Percentiles rank a stretch among this genome's conserved stretches.
These are phyloP conservation scores for Pestalotiopsis sp. DNA, from an alignment of 2,329 filamentous ascomycete genomes.

Conservation along the genomic window DNA sequence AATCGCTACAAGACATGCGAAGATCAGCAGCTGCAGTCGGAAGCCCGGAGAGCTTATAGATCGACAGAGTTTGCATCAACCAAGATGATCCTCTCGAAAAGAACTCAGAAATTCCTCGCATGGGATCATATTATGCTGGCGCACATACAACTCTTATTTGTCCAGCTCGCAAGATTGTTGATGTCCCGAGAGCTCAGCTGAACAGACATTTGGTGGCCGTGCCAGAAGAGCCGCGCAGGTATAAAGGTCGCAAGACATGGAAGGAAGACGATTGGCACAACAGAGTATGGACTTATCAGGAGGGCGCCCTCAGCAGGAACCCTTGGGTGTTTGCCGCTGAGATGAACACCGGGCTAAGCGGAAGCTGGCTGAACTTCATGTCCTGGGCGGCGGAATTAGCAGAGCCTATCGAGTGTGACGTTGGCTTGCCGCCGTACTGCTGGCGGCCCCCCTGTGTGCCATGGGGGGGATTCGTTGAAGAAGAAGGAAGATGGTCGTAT, in stretches of 20 bases:
- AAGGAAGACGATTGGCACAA: not conserved
- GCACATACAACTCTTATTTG: not conserved
- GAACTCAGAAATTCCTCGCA: not conserved
- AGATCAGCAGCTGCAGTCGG: not conserved
- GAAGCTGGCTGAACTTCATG: not conserved
- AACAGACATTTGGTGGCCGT: not conserved
- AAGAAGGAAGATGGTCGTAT: not conserved
- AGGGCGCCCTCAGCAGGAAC: not conserved
- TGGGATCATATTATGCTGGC: not conserved
- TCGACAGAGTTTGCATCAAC: not conserved
- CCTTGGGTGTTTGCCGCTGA: not conserved
- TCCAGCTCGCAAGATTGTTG: not conserved
- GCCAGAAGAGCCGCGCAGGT: not conserved
- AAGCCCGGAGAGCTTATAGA: not conserved
- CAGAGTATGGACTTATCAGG: not conserved
- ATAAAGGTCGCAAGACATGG: not conserved
- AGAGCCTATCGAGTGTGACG: not conserved
- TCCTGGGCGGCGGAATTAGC: not conserved
- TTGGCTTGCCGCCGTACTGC: not conserved
- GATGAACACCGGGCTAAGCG: not conserved
- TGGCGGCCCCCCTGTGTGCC: too few relatives aligned
- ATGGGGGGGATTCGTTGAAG: not conserved
- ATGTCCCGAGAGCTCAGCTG: not conserved
- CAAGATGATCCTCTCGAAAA: not conserved
- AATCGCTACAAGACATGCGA: not conserved